A percentile compares a stretch with the other conserved stretches of the same genome.
Conservation (phyloP, 192 early-diverging fungal species). For the Chytriomyces sp. region DNA sequence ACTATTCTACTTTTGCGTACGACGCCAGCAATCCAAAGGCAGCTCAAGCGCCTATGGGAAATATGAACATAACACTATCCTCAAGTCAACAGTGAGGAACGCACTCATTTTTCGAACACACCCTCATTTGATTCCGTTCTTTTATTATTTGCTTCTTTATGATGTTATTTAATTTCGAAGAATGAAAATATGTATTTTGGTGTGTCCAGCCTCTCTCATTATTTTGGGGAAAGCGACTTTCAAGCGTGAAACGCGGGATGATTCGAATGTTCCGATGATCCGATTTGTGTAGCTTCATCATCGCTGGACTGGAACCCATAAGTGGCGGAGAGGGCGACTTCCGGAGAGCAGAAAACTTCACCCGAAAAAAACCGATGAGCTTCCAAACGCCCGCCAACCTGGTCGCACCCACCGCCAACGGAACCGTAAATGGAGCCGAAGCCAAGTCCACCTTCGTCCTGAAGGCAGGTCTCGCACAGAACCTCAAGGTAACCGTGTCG, state of each 20-base stretch:
- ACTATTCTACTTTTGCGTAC: neutral
- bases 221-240: neutral
- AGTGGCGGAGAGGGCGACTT: neutral
- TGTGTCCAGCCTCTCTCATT: no score
- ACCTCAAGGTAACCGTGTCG: conserved; percentile 78
- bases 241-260: neutral
- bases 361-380: conserved; percentile 28
- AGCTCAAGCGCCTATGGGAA: neutral
- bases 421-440: conserved; percentile 8
- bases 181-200: no score
- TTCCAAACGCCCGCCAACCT: conserved; percentile 67
- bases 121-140: neutral
- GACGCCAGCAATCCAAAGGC: neutral
- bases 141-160: neutral
- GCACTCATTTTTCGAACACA: no score
- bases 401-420: conserved; percentile 42
- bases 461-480: conserved; percentile 96
- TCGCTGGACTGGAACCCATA: neutral
- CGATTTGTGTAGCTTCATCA: neutral
- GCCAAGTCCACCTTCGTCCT: conserved; percentile 66
- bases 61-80: neutral
- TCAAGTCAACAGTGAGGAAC: neutral
- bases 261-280: neutral
- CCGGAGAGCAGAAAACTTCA: neutral
- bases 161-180: neutral